These are phyloP conservation scores for Pogostemon cablin DNA, from an alignment of 257 asterid genomes.

Conservation along the genomic window DNA sequence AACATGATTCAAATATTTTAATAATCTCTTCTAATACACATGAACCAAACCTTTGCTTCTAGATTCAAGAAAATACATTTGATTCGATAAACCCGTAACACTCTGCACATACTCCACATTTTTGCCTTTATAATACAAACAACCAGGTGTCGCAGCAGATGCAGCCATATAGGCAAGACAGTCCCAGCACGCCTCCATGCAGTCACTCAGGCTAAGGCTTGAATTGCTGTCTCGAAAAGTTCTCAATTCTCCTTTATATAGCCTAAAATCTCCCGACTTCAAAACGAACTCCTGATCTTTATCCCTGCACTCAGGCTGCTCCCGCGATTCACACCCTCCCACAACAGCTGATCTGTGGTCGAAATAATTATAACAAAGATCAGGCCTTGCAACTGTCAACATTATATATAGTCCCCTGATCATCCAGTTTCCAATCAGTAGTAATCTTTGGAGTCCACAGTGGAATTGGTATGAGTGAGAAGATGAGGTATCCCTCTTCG, in stretches of 20 bases:
- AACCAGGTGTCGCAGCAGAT: constrained; percentile 10
- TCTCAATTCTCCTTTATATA: constrained; percentile 16
- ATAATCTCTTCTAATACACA: neutral
- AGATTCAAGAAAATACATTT: constrained; percentile 27
- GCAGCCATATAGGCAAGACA: constrained; percentile 34
- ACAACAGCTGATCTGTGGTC: neutral
- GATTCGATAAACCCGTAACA: neutral
- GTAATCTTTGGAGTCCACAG: constrained; percentile 43
- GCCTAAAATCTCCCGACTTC: constrained; percentile 34
- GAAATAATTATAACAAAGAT: constrained; percentile 35
- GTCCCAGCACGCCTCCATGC: constrained; percentile 45
- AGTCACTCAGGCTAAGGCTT: constrained; percentile 44
- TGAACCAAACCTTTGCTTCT: constrained; percentile 15
- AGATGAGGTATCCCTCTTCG: constrained; percentile 29
- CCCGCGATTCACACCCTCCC: constrained; percentile 37
- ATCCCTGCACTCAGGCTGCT: constrained; percentile 39
- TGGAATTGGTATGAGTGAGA: constrained; percentile 9
- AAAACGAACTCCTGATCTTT: constrained; percentile 16
- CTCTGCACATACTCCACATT: constrained; percentile 39
- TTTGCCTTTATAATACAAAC: constrained; percentile 44
- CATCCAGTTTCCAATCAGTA: constrained; percentile 34
- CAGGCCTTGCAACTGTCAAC: neutral
- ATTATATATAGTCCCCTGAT: constrained; percentile 30
- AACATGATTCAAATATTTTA: neutral
- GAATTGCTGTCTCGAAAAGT: constrained; percentile 16